These are phyloP conservation scores for Acacia melanoxylon DNA, from an alignment of 306 rosid species.

Conservation along the genomic window DNA sequence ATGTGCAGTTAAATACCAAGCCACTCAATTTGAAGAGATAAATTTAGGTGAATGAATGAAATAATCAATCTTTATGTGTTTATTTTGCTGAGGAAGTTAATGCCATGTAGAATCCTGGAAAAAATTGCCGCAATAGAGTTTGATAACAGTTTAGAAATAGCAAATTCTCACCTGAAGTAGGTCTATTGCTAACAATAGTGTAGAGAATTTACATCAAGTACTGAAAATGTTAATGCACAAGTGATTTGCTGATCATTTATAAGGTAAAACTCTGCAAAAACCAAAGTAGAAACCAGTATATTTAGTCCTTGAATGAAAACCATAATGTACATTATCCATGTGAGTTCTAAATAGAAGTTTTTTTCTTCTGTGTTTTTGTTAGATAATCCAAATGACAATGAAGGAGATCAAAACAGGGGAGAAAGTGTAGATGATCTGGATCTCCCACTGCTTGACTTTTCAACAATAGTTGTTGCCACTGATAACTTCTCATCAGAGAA, in stretches of 20 bases:
- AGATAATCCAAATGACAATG: neutral
- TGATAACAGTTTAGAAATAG: neutral
- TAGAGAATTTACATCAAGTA: neutral
- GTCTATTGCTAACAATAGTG: neutral
- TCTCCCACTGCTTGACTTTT: slow-evolving; percentile 28
- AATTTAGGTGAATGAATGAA: neutral
- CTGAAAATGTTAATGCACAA: neutral
- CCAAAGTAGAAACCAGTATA: neutral
- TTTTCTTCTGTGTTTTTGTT: neutral
- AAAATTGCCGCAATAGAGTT: neutral
- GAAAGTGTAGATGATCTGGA: slow-evolving; percentile 40
- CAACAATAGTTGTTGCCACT: slow-evolving; percentile 29
- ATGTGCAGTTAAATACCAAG: neutral
- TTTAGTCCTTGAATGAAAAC: neutral
- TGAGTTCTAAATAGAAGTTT: neutral
- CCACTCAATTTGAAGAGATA: neutral
- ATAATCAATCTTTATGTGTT: neutral
- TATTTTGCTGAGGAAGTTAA: neutral
- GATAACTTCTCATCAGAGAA: slow-evolving; percentile 25
- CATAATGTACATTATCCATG: neutral
- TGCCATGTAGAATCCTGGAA: neutral
- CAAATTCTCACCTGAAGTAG: neutral
- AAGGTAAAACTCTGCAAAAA: neutral
- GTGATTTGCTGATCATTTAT: neutral
- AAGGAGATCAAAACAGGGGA: slow-evolving; percentile 5